Percentiles rank a stretch among this genome's conserved stretches.
Evolutionary conservation across 345 rosid species (phyloP).

Genomic region (Acer campestre): DNA sequence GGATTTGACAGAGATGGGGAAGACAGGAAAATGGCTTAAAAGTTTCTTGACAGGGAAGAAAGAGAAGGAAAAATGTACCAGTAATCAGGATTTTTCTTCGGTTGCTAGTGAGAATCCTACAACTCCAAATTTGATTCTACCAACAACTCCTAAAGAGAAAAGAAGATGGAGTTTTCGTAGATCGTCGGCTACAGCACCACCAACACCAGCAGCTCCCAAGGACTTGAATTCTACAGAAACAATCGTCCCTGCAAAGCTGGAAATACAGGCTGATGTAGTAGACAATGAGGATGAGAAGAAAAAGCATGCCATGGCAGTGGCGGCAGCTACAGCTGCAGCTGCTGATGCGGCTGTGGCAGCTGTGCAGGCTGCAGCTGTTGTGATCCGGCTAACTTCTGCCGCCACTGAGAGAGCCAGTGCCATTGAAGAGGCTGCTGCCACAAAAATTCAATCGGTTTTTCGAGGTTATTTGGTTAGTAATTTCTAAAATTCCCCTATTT

Average conservation of each 20-base stretch:
- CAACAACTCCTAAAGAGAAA: slow-evolving; percentile 76
- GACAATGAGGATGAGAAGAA: slow-evolving; percentile 47
- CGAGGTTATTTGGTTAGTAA: slow-evolving; percentile 82
- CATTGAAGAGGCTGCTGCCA: slow-evolving; percentile 63
- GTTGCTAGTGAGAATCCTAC: slow-evolving; percentile 35
- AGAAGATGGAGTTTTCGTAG: slow-evolving; percentile 89
- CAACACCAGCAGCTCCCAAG: slow-evolving; percentile 39
- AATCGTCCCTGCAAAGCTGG: slow-evolving; percentile 19
- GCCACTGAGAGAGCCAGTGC: slow-evolving; percentile 30
- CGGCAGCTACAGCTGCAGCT: slow-evolving; percentile 43
- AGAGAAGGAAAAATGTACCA: slow-evolving; percentile 32
- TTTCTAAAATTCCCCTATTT: background rate
- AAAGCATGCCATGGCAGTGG: slow-evolving; percentile 50
- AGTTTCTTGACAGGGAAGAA: slow-evolving; percentile 74
- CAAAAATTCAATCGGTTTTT: slow-evolving; percentile 73
- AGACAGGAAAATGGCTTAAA: slow-evolving; percentile 81
- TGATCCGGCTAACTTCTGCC: slow-evolving; percentile 43
- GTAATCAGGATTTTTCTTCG: slow-evolving; percentile 25
- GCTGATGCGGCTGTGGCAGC: slow-evolving; percentile 52
- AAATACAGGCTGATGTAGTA: slow-evolving; percentile 3
- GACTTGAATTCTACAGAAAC: slow-evolving; percentile 38
- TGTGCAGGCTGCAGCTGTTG: slow-evolving; percentile 55
- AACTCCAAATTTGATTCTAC: slow-evolving; percentile 46
- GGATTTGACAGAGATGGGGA: slow-evolving; percentile 60
- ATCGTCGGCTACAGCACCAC: slow-evolving; percentile 52